phyloP scores from a whole-genome alignment of 768 basidiomycete genomes.

The Phaffia tasmanica region DNA sequence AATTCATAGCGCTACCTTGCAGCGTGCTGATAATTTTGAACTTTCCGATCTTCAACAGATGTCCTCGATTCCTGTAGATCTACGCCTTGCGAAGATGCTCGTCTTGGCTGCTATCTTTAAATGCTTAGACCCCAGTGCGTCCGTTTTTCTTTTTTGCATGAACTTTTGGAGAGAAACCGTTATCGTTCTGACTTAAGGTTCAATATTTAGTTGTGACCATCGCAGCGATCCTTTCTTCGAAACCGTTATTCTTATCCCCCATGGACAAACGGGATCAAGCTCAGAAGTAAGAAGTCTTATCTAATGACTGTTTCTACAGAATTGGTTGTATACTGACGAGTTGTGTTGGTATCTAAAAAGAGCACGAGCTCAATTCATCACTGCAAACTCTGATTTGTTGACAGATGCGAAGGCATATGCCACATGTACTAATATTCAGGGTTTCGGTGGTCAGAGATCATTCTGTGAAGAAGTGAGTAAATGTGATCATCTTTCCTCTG shows the following conservation, averaged over 20 bases:
- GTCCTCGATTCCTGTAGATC: constrained; percentile 49
- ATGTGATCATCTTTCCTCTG: no score
- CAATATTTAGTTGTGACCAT: constrained; percentile 53
- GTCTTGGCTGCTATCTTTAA: constrained; percentile 71
- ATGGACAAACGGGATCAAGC: constrained; percentile 76
- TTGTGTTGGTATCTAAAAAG: constrained; percentile 38
- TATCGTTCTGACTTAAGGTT: not conserved
- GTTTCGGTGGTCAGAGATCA: constrained; percentile 45
- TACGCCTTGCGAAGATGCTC: constrained; percentile 85
- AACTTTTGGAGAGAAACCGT: no score
- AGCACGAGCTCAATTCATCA: constrained; percentile 58
- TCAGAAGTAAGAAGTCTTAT: constrained; percentile 44
- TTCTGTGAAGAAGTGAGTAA: constrained; percentile 50
- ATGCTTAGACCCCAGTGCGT: constrained; percentile 54
- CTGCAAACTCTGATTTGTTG: constrained; percentile 68
- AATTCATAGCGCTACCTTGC: constrained; percentile 13
- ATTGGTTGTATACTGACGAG: no score
- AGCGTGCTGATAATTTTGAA: constrained; percentile 35
- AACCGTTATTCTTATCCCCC: constrained; percentile 71
- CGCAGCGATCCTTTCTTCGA: constrained; percentile 71
- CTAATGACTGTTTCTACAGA: no score
- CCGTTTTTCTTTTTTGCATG: not conserved
- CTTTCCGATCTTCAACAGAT: constrained; percentile 37
- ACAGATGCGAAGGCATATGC: constrained; percentile 70
- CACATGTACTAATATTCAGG: constrained; percentile 46